Base-by-base conservation (phyloP, 176 grass and related monocot genomes). In the Lolium rigidum region DNA sequence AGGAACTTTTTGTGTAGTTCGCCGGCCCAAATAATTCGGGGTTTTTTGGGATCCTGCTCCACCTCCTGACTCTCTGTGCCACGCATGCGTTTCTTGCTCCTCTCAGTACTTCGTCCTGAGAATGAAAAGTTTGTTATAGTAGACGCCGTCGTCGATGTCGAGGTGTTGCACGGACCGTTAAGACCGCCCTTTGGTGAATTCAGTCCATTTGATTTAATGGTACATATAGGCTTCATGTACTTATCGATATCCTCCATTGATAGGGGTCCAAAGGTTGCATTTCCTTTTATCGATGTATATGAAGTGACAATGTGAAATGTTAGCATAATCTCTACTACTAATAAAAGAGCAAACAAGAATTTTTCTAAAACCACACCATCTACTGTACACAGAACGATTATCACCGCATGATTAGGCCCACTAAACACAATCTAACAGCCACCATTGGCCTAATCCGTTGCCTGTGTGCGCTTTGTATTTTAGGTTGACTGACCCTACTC, bases 1-100 rank as follows among this genome's bases (percentile, higher is more conserved):
- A 80, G 22, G 4, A 80, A 80, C 78, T 80, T 80, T 0, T 7
- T 20, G 61, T 80, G 60, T 63, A 66, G 15, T n/a, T 66, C 24
- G 0, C 6, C 10, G 2, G 46, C 7, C 79, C 79, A 81, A 18
- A 81, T 6, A 17, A 67, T 5, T 11, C 60, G 24, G 9, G 8
- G 8, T 46, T 28, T 80, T 9, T 46, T 80, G 6, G 58, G 58
- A 18, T 48, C 12, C 24, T 17, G 16, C 22, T 63, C 59, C 25
- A 31, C 17, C 41, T 18, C 14, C 60, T 24, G 18, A 60, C 16
- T 66, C 2, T 10, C 28, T 6, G 43, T 4, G 43, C 31, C 43
- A 2, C 41, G 11, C 60, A 15, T 7, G 8, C 38, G 37, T 14
- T 39, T 60, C 43, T 1, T 62, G 1, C 11, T 63, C 4, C 10